Base-by-base conservation (phyloP, 345 rosid species). In the Durio zibethinus region DNA sequence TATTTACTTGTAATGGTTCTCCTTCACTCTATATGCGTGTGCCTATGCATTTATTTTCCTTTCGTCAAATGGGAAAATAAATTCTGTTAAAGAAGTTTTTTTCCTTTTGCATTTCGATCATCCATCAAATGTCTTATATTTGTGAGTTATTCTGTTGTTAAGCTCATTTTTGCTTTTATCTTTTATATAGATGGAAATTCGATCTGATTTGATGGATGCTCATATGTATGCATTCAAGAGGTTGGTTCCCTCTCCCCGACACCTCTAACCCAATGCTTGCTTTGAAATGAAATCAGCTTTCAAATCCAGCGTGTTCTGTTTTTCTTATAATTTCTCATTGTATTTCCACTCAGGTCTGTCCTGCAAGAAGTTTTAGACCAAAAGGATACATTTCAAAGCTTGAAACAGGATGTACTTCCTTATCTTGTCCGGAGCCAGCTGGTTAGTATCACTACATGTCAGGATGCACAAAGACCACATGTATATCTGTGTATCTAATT, bases 141-240 rank as follows among this genome's bases (percentile, higher is more conserved):
- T 31, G 27, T 12, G 14, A 53, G 11, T 45, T 76, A 52, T 35
- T 73, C 72, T 61, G 27, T 48, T 80, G 42, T 64, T 61, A 57
- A 21, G 33, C 80, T 82, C 23, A 71, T 73, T 25, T 45, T n/a
- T 80, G 23, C 21, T 56, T 74, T 81, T 81, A n/a, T 79, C 56
- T 82, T 79, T 47, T 59, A 73, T 86, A 54, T 83, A 96, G 99
- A 92, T 96, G 97, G 99, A 96, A 81, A 83, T 93, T 66, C 89
- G 86, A 82, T 89, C 93, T 75, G 99, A 96, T 93, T 93, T 96
- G 80, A 86, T 96, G 92, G 99, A 96, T 87, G 90, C 93, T 77
- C 97, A 96, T 89, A 79, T 96, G 89, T 96, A 96, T 76, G 98
- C 99, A 45, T 93, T 96, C 89, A 96, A 92, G 86, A 92, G 98